These are phyloP conservation scores for Mycena polygramma DNA, from an alignment of 768 basidiomycete genomes.

Conservation along the genomic window DNA sequence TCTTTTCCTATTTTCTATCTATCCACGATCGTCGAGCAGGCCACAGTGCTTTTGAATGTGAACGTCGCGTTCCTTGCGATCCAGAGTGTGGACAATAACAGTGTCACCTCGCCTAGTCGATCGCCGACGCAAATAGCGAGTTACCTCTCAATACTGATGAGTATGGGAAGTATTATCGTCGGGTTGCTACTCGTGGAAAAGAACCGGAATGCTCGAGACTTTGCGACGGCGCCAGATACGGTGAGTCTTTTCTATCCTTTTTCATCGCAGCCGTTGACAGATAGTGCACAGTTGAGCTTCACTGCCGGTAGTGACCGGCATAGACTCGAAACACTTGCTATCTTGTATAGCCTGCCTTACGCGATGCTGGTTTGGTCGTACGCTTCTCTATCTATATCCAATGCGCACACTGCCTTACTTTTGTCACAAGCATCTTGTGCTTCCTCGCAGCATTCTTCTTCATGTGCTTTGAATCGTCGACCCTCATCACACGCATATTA, in stretches of 20 bases:
- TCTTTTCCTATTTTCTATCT: slow-evolving; percentile 38
- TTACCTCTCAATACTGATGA: slow-evolving; percentile 62
- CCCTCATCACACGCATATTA: slow-evolving; percentile 43
- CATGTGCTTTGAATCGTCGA: slow-evolving; percentile 48
- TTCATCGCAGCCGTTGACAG: not conserved
- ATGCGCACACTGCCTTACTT: not conserved
- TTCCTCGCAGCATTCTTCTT: slow-evolving; percentile 56
- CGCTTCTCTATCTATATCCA: slow-evolving; percentile 52
- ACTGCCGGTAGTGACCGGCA: too few species aligned
- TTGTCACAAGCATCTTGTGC: slow-evolving; percentile 48
- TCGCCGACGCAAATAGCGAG: slow-evolving; percentile 63
- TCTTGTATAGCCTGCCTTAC: slow-evolving; percentile 68
- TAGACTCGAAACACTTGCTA: slow-evolving; percentile 60
- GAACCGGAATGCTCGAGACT: slow-evolving; percentile 48
- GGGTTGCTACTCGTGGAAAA: slow-evolving; percentile 63
- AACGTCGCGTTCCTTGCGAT: slow-evolving; percentile 74
- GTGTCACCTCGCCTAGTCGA: slow-evolving; percentile 34
- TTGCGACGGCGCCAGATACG: slow-evolving; percentile 52
- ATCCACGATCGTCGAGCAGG: slow-evolving; percentile 49
- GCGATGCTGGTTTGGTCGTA: slow-evolving; percentile 73
- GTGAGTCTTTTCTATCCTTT: slow-evolving; percentile 44
- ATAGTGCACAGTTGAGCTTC: too few species aligned
- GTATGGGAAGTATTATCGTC: slow-evolving; percentile 63
- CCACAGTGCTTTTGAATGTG: slow-evolving; percentile 68
- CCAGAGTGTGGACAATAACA: slow-evolving; percentile 51